Base-by-base conservation (phyloP, 1,139 yeast genomes). In the Spathaspora sp. region DNA sequence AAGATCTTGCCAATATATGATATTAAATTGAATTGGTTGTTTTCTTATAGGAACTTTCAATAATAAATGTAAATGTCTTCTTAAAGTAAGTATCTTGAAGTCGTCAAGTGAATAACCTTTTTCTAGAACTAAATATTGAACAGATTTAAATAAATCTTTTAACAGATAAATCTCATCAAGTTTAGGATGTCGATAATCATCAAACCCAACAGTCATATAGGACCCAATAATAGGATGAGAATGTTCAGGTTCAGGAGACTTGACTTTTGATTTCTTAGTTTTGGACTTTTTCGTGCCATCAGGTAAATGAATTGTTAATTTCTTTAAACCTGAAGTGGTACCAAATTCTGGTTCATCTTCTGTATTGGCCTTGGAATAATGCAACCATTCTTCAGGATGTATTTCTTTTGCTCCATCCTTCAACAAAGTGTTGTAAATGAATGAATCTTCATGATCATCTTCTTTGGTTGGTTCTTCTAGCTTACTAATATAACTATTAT, bases 1-100 rank as follows among this genome's bases (percentile, higher is more conserved):
- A n/a, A 60, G 47, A 1, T 55, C 57, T 13, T 54, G 47, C 59
- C 59, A 61, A 43, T 53, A 59, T 10, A 60, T 53, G 4, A 63
- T 50, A 46, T 58, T 55, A 47, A 63, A 63, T 15, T 38, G 47
- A 9, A 45, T 36, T 6, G 47, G 51, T 38, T 50, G 53, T 16
- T 50, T 46, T 18, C 53, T 47, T 29, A 63, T 43, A 1, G 67
- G 67, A 5, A 62, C 46, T 24, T 47, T 47, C 57, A 61, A 54
- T 31, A 63, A 47, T 38, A 51, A 47, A 11, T 58, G 49, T 29
- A 63, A 45, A 18, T 53, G 59, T 46, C 68, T 45, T 33, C 68
- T 46, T n/a, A 59, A 43, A 1, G 63, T 54, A 4, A 62, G 31
- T 10, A 63, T 45, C 15, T 53, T 55, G 31, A 55, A 51, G n/a